These are phyloP conservation scores for Kluyveromyces starmeri DNA, from an alignment of 805 yeast genomes.

Conservation along the genomic window DNA sequence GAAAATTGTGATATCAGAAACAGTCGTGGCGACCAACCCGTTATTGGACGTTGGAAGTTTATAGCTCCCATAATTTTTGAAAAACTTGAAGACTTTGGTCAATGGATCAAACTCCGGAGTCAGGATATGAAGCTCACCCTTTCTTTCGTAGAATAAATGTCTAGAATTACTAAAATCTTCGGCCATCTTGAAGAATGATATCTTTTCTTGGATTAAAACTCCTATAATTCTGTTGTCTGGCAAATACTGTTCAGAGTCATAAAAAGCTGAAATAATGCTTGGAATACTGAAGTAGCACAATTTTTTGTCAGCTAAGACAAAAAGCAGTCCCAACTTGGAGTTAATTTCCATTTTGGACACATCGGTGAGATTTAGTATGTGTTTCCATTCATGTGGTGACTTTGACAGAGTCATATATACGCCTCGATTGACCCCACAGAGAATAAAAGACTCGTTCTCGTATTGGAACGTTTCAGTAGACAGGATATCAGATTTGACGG, in stretches of 20 bases:
- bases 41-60: constrained; percentile 48
- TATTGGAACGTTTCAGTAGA: constrained; percentile 40
- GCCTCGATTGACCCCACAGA: constrained; percentile 59
- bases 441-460: constrained; percentile 36
- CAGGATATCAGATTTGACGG: constrained; percentile 22
- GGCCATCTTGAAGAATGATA: constrained; percentile 58
- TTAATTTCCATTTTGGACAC: constrained; percentile 49
- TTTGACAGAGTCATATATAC: constrained; percentile 38
- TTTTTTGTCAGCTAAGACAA: constrained; percentile 49
- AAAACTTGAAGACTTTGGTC: constrained; percentile 22
- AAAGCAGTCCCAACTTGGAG: constrained; percentile 41
- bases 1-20: constrained; percentile 53
- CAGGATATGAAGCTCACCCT: constrained; percentile 38
- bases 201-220: constrained; percentile 43
- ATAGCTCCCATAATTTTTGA: constrained; percentile 46
- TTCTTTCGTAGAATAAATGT: constrained; percentile 48
- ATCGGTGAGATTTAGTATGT: constrained; percentile 42
- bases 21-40: constrained; percentile 44
- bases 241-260: constrained; percentile 31
- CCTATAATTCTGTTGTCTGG: constrained; percentile 35
- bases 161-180: constrained; percentile 50
- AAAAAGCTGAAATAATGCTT: constrained; percentile 51
- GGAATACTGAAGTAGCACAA: constrained; percentile 58
- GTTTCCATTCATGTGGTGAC: constrained; percentile 41
- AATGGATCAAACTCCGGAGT: constrained; percentile 30